Evolutionary conservation across 306 rosid genomes (phyloP).

Genomic region (Prunus kanzakura): DNA sequence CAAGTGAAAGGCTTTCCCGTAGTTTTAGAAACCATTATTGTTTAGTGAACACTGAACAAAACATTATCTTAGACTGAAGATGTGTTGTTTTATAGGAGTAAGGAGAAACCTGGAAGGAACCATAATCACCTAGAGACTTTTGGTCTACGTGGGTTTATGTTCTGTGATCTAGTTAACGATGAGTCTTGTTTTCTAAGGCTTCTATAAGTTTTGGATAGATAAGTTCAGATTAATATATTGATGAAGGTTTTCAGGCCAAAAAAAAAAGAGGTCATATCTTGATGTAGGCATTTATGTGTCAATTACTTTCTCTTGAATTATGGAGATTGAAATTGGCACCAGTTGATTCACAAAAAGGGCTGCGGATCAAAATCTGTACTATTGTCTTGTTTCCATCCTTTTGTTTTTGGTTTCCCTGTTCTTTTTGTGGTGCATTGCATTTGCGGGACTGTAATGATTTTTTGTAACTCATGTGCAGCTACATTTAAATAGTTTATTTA

Average conservation of each 20-base stretch:
- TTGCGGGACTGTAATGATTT: neutral
- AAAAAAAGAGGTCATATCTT: too few relatives aligned
- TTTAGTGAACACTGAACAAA: neutral
- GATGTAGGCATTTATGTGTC: neutral
- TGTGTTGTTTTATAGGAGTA: neutral
- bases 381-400: too few relatives aligned
- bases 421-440: neutral
- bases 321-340: neutral
- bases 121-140: neutral
- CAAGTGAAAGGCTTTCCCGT: neutral
- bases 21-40: neutral
- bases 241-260: too few relatives aligned
- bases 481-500: neutral
- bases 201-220: neutral
- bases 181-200: too few relatives aligned
- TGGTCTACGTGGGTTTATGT: neutral
- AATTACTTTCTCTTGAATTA: neutral
- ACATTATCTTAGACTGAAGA: neutral
- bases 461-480: neutral
- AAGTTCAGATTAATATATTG: neutral
- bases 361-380: neutral
- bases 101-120: too few relatives aligned
- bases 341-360: neutral
- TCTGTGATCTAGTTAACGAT: too few relatives aligned
- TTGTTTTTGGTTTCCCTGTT: too few relatives aligned